Base-by-base conservation (phyloP, 345 rosid species). In the Populus alba region DNA sequence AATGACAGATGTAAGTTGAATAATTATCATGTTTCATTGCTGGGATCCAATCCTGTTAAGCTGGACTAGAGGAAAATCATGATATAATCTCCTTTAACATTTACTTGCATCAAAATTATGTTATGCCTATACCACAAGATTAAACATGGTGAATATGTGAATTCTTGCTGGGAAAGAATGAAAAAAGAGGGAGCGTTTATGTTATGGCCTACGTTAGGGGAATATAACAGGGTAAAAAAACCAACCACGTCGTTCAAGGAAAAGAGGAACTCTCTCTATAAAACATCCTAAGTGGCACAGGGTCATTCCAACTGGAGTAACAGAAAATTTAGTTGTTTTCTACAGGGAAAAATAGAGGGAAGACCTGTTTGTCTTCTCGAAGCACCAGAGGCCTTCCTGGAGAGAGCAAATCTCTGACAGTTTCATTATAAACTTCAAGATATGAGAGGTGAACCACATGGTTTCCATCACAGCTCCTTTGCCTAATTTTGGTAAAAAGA, bases 341-440 rank as follows among this genome's bases (percentile, higher is more conserved):
- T 39, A 29, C 29, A 8, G 11, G 9, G 29, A 27, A 53, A 37
- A 35, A 22, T 12, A 1, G 41, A 59, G 59, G 68, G 7, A 74
- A 62, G 59, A 95, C 98, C 92, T 95, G 97, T 66, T 90, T 93
- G 80, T 95, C 98, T 88, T 95, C 98, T 76, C 98, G 90, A 43
- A 95, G 97, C 51, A 93, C 87, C 51, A 95, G 91, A 78, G 98
- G 98, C 68, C 98, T 90, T 86, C 97, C 98, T 8, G 98, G 98
- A 41, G 98, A 91, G 73, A 95, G 93, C 92, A 95, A 89, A 83
- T 95, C 98, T 81, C 97, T 80, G 38, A 95, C 95, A 23, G 94
- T 90, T 89, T 95, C 98, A 35, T 95, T 95, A 65, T 95, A 95
- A 74, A 93, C 98, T 83, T 95, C 98, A 7, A 95, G 98, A 86